Percentiles rank a stretch among this genome's conserved stretches.
phyloP scores from a whole-genome alignment of 768 basidiomycete species.

The Suillus fuscotomentosus region DNA sequence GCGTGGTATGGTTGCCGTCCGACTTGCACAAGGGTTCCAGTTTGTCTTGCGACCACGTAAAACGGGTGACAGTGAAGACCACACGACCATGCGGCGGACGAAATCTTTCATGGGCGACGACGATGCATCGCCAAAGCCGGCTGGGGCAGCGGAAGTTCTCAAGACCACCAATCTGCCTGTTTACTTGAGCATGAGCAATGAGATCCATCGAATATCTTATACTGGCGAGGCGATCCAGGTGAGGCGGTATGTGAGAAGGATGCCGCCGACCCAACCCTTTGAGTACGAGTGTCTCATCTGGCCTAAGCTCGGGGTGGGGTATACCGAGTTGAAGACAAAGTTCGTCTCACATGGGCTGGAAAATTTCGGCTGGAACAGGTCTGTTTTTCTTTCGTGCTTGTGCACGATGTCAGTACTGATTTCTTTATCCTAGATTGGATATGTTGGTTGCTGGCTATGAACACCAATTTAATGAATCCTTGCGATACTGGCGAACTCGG shows the following conservation, averaged over 20 bases:
- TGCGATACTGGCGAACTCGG: constrained; percentile 92
- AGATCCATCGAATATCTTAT: constrained; percentile 91
- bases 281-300: constrained; percentile 90
- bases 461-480: constrained; percentile 73
- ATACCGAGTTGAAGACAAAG: constrained; percentile 72
- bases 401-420: constrained; percentile 4
- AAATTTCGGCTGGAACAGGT: constrained; percentile 88
- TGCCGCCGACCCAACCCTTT: constrained; percentile 61
- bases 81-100: constrained; percentile 41
- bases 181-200: constrained; percentile 92
- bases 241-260: constrained; percentile 75
- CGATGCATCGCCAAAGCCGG: constrained; percentile 49
- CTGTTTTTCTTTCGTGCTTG: constrained; percentile 14
- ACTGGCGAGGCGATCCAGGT: constrained; percentile 91
- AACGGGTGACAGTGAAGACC: constrained; percentile 27
- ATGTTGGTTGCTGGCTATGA: constrained; percentile 86
- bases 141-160: constrained; percentile 66
- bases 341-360: constrained; percentile 81
- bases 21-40: constrained; percentile 93
- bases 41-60: constrained; percentile 63
- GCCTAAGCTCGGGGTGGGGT: constrained; percentile 87
- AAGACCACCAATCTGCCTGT: constrained; percentile 65
- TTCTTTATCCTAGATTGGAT: constrained; percentile 55
- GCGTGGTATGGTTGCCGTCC: constrained; percentile 91
- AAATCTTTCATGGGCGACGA: constrained; percentile 62